Evolutionary conservation across 495 filamentous ascomycete genomes (phyloP), one percentile per base, ranked within the genome.

Genomic region (Achaetomiella virescens): DNA sequence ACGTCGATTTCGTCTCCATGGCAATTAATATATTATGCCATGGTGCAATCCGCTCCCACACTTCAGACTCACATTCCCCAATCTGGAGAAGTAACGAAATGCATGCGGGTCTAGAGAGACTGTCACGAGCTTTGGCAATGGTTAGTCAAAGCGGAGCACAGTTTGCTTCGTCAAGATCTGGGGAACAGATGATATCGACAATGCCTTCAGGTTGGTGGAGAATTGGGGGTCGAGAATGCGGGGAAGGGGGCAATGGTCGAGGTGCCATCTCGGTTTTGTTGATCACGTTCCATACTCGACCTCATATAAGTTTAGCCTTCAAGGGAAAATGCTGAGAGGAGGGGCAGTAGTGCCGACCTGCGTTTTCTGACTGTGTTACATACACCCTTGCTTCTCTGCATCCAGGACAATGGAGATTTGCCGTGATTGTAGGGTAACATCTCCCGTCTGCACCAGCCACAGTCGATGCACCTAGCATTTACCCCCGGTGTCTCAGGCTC

Each of bases 31-130:
- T n/a, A n/a, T n/a, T 46, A 21, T 25, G 21, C 42, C 31, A 17
- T 15, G n/a, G 17, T 38, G 42, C 52, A 33, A 21, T 25, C 42
- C 20, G 52, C 17, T 37, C 1, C 17, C 52, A 46, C 25, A 15
- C 40, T 43, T 18, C 41, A n/a, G 25, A 27, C 21, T 45, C 52
- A n/a, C 42, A 46, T 45, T 46, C 42, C 47, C 29, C 52, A 54
- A 54, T 46, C 52, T 43, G 29, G 52, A 20, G 21, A 47, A 54
- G 52, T 12, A 38, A 6, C 18, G 31, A 54, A 54, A 38, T 54
- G 52, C 52, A 41, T 41, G 38, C 52, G 18, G 35, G 35, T 24
- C 50, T 52, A 44, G 40, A 22, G 50, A n/a, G n/a, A n/a, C n/a
- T 54, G 42, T 54, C 42, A 54, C 49, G 40, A 37, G 52, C 41